Conservation (phyloP, 1,284 basidiomycete species). For the Ceratobasidium sp. region DNA sequence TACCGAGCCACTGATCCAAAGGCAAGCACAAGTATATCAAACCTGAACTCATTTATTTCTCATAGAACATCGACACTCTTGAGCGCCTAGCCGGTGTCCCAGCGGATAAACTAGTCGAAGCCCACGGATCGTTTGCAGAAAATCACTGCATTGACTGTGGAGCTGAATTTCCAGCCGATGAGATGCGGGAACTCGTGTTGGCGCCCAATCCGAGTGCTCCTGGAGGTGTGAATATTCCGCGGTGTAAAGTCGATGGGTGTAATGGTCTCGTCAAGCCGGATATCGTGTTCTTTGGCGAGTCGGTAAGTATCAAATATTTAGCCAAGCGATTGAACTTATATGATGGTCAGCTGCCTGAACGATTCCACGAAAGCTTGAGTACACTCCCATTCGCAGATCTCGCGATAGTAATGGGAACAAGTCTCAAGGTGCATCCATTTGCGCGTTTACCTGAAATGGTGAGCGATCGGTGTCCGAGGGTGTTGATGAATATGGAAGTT, state of each 20-base stretch:
- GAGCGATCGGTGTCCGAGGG: conserved; percentile 40
- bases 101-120: conserved; percentile 80
- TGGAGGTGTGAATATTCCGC: conserved; percentile 61
- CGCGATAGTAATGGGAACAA: conserved; percentile 92
- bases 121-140: conserved; percentile 89
- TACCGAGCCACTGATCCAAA: conserved; percentile 40
- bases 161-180: conserved; percentile 64
- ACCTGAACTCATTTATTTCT: background rate
- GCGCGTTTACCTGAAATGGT: conserved; percentile 64
- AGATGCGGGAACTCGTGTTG: conserved; percentile 68
- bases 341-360: conserved; percentile 60
- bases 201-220: conserved; percentile 39
- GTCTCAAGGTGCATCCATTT: conserved; percentile 80
- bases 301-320: conserved; percentile 35
- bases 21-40: background rate
- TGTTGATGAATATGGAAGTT: conserved; percentile 42
- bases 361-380: conserved; percentile 59
- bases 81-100: conserved; percentile 86
- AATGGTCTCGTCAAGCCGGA: conserved; percentile 85
- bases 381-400: conserved; percentile 73
- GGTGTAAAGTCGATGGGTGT: conserved; percentile 60
- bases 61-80: conserved; percentile 84
- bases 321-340: background rate
- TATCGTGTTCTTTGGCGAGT: conserved; percentile 95
- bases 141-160: conserved; percentile 81